Percentiles rank a stretch among this genome's conserved stretches.
phyloP scores from a whole-genome alignment of 768 basidiomycete genomes.

The Roridomyces roridus region DNA sequence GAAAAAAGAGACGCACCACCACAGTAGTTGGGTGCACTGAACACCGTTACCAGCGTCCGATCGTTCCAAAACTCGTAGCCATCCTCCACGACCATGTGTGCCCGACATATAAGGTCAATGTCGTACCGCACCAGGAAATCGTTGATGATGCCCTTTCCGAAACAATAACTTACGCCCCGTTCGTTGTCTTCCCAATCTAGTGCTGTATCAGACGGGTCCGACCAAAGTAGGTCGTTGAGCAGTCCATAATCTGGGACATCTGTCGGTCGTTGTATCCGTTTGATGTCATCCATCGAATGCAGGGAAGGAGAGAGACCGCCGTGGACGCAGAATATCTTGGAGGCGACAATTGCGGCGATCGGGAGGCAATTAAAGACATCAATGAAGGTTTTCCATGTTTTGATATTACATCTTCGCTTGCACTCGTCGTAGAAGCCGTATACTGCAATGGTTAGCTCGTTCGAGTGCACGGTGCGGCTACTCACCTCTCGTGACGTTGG shows the following conservation, averaged over 20 bases:
- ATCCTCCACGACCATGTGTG: constrained; percentile 99
- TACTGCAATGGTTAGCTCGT: constrained; percentile 54
- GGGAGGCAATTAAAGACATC: constrained; percentile 99
- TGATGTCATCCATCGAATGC: constrained; percentile 98
- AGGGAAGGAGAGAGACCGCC: constrained; percentile 93
- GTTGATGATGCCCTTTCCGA: constrained; percentile 96
- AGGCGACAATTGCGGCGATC: constrained; percentile 97
- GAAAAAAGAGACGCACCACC: constrained; percentile 71
- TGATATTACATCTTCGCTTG: constrained; percentile 99
- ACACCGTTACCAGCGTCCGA: constrained; percentile 96
- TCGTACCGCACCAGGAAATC: constrained; percentile 94
- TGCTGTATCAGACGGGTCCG: constrained; percentile 97
- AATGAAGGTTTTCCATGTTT: constrained; percentile 99
- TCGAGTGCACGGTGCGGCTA: constrained; percentile 15
- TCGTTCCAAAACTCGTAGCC: constrained; percentile 99
- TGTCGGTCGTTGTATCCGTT: constrained; percentile 95
- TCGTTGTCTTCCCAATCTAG: constrained; percentile 99
- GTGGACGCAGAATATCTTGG: constrained; percentile 99
- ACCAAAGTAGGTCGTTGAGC: constrained; percentile 97
- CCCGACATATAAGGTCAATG: constrained; percentile 99
- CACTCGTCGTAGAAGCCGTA: constrained; percentile 99
- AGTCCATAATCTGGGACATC: constrained; percentile 99
- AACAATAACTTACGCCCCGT: constrained; percentile 98
- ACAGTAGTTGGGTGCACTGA: constrained; percentile 97
- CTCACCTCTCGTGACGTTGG: constrained; percentile 97